These are phyloP conservation scores for Endoconidiophora polonica DNA, from an alignment of 2,329 filamentous ascomycete genomes.

Conservation along the genomic window DNA sequence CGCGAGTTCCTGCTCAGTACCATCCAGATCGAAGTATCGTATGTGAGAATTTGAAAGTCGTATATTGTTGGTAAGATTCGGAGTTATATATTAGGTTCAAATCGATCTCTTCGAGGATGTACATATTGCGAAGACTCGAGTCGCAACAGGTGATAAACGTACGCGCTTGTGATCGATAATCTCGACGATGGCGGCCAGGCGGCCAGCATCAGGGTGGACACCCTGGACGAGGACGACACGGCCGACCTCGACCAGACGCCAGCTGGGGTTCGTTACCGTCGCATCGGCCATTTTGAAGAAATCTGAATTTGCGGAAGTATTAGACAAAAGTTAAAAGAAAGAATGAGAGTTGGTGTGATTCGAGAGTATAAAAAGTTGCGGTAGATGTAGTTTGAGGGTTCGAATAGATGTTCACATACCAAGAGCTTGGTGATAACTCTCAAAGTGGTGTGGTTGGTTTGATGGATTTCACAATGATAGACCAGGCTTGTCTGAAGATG, in stretches of 20 bases:
- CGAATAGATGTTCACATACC: constrained; percentile 13
- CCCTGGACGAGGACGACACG: constrained; percentile 82
- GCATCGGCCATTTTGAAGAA: constrained; percentile 58
- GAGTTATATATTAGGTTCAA: not conserved
- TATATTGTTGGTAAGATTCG: not conserved
- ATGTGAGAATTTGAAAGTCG: not conserved
- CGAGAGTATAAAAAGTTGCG: constrained; percentile 4
- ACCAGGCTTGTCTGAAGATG: constrained; percentile 12
- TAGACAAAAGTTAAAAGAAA: constrained; percentile 15
- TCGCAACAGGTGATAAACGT: constrained; percentile 34
- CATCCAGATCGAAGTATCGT: not conserved
- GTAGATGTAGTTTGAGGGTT: constrained; percentile 9
- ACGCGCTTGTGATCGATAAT: constrained; percentile 99
- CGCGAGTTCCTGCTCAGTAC: not conserved
- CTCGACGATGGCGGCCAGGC: constrained; percentile 89
- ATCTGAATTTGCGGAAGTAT: constrained; percentile 18
- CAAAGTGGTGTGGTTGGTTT: constrained; percentile 14
- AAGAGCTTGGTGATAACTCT: constrained; percentile 14
- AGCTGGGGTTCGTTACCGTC: constrained; percentile 65
- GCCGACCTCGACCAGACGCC: constrained; percentile 97
- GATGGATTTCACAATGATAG: constrained; percentile 13
- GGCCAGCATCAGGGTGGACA: constrained; percentile 63
- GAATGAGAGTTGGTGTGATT: constrained; percentile 13
- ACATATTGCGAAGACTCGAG: constrained; percentile 8
- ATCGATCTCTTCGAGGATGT: not conserved